Conservation (phyloP, 495 filamentous ascomycete species). For the Astrothelium subdiscretum region DNA sequence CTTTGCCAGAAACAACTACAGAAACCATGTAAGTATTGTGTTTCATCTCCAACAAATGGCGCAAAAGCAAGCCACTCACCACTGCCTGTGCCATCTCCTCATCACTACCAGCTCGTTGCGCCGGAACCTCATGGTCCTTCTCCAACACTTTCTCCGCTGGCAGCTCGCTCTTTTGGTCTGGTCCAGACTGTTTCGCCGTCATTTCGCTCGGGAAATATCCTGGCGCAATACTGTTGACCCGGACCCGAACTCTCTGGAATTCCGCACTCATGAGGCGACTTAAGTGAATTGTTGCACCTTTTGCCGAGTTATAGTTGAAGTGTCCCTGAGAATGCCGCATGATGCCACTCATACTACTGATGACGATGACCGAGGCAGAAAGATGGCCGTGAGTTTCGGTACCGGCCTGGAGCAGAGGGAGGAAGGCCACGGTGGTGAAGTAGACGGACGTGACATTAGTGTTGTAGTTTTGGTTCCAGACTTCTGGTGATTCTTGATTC, state of each 20-base stretch:
- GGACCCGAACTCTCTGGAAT: conserved; percentile 32
- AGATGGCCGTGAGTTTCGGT: conserved; percentile 25
- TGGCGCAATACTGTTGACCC: conserved; percentile 40
- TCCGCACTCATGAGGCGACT: conserved; percentile 37
- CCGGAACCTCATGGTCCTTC: conserved; percentile 36
- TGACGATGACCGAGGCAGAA: conserved; percentile 33
- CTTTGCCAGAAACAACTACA: conserved; percentile 34
- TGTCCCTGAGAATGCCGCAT: conserved; percentile 33
- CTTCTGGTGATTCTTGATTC: conserved; percentile 30
- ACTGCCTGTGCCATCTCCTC: conserved; percentile 39
- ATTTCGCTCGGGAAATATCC: conserved; percentile 52
- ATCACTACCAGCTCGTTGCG: conserved; percentile 32
- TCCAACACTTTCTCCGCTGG: conserved; percentile 35
- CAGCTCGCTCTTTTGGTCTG: conserved; percentile 42
- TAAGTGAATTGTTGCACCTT: conserved; percentile 31
- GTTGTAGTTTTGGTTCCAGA: conserved; percentile 30
- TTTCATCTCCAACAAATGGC: not conserved
- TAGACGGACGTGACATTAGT: conserved; percentile 33
- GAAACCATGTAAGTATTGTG: not conserved
- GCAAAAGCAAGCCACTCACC: conserved; percentile 3
- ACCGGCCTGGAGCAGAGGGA: conserved; percentile 32
- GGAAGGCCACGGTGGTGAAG: conserved; percentile 33
- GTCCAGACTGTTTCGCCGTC: conserved; percentile 46
- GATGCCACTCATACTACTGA: conserved; percentile 31
- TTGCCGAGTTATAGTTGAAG: conserved; percentile 34